Percentiles rank a stretch among this genome's conserved stretches.
Conservation (phyloP, 257 asterid species). For the Plantago major region DNA sequence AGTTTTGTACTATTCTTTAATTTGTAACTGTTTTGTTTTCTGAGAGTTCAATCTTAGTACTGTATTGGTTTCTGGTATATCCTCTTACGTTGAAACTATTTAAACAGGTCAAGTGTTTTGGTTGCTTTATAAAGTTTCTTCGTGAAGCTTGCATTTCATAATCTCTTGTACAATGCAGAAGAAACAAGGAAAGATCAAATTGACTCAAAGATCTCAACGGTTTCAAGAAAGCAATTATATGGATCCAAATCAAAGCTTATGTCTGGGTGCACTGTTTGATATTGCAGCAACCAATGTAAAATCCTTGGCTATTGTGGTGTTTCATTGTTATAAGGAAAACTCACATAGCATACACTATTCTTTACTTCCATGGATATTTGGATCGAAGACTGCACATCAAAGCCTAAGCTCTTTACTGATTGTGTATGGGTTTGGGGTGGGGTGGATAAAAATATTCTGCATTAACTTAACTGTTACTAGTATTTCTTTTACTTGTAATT, state of each 20-base stretch:
- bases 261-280: constrained; percentile 95
- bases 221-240: constrained; percentile 85
- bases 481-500: constrained; percentile 7
- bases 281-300: constrained; percentile 95
- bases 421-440: too few relatives aligned
- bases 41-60: too few relatives aligned
- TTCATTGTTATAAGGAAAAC: too few relatives aligned
- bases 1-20: constrained; percentile 4
- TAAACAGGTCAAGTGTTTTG: too few relatives aligned
- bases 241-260: constrained; percentile 89
- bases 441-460: too few relatives aligned
- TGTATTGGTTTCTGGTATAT: background rate
- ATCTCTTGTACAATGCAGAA: constrained; percentile 42
- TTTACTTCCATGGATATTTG: too few relatives aligned
- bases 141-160: constrained; percentile 4
- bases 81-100: too few relatives aligned
- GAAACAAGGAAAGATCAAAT: constrained; percentile 55
- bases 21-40: background rate
- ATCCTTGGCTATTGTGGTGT: background rate
- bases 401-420: too few relatives aligned
- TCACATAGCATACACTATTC: too few relatives aligned
- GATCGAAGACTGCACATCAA: too few relatives aligned
- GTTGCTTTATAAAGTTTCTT: too few relatives aligned
- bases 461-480: too few relatives aligned
- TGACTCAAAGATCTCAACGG: constrained; percentile 55